phyloP scores from a whole-genome alignment of 225 moss, liverwort and hornwort species.

The Takakia lepidozioides region DNA sequence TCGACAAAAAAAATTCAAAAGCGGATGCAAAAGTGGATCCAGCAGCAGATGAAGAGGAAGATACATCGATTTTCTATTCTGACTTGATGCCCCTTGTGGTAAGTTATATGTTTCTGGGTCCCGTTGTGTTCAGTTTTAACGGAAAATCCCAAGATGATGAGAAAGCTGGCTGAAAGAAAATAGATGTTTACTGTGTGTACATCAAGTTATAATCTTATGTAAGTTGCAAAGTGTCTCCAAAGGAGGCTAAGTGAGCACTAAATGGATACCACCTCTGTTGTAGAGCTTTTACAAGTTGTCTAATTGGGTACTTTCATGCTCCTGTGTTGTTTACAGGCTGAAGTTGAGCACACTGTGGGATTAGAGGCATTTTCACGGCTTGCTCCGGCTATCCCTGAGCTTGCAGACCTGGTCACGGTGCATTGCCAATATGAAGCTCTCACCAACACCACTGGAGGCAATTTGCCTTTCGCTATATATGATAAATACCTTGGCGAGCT shows the following conservation, averaged over 20 bases:
- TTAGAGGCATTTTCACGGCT: slow-evolving; percentile 68
- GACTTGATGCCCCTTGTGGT: slow-evolving; percentile 98
- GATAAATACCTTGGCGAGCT: slow-evolving; percentile 72
- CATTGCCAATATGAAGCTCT: slow-evolving; percentile 82
- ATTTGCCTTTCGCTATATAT: slow-evolving; percentile 68
- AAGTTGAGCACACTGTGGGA: slow-evolving; percentile 67
- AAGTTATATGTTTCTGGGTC: slow-evolving; percentile 16
- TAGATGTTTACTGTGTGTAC: too few relatives aligned
- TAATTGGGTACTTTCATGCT: neutral
- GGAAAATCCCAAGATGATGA: neutral
- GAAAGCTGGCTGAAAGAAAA: too few relatives aligned
- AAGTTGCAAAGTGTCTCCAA: too few relatives aligned
- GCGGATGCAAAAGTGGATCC: slow-evolving; percentile 50
- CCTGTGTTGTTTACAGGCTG: slow-evolving; percentile 64
- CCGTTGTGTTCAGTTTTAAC: slow-evolving; percentile 1
- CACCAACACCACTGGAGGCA: slow-evolving; percentile 60
- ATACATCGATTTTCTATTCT: slow-evolving; percentile 82
- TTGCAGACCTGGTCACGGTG: slow-evolving; percentile 78
- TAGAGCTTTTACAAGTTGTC: neutral
- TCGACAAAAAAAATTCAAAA: slow-evolving; percentile 52
- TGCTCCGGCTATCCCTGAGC: slow-evolving; percentile 80
- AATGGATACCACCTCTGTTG: slow-evolving; percentile 5
- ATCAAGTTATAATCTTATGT: too few relatives aligned
- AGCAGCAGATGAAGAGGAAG: slow-evolving; percentile 51
- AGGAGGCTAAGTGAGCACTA: neutral